These are phyloP conservation scores for Trichophaea hybrida DNA, from an alignment of 2,329 filamentous ascomycete species.

Conservation along the genomic window DNA sequence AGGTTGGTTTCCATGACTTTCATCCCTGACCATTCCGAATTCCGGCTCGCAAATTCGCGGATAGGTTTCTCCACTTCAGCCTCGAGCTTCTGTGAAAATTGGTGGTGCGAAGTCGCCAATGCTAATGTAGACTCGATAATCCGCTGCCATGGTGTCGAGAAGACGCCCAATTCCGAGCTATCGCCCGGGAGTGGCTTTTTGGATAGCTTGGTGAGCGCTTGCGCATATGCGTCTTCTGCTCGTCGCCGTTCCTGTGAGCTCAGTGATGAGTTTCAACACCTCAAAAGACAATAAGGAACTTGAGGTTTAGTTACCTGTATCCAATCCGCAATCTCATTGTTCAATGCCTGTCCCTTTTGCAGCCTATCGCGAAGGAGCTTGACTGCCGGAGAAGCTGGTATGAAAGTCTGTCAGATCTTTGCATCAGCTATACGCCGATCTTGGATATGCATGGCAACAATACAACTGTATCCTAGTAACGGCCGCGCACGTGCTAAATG, in stretches of 20 bases:
- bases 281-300: background rate
- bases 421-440: background rate
- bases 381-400: slow-evolving; percentile 71
- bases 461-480: background rate
- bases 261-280: background rate
- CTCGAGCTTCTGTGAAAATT: slow-evolving; percentile 68
- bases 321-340: slow-evolving; percentile 90
- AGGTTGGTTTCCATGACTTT: slow-evolving; percentile 70
- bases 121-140: slow-evolving; percentile 66
- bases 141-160: slow-evolving; percentile 78
- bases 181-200: slow-evolving; percentile 59
- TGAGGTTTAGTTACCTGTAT: slow-evolving; percentile 53
- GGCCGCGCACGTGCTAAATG: background rate
- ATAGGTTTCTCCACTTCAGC: slow-evolving; percentile 75
- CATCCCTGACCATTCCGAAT: slow-evolving; percentile 65
- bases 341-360: slow-evolving; percentile 71
- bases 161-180: slow-evolving; percentile 72
- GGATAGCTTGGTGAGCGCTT: slow-evolving; percentile 65
- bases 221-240: slow-evolving; percentile 79
- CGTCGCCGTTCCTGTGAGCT: slow-evolving; percentile 66
- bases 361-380: slow-evolving; percentile 73
- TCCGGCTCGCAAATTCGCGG: slow-evolving; percentile 56
- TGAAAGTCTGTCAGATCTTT: slow-evolving; percentile 45
- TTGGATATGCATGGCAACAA: background rate
- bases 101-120: slow-evolving; percentile 69